Percentiles rank a stretch among this genome's conserved stretches.
Evolutionary conservation across 2,329 filamentous ascomycete genomes (phyloP).

Genomic region (Sporothrix luriei): DNA sequence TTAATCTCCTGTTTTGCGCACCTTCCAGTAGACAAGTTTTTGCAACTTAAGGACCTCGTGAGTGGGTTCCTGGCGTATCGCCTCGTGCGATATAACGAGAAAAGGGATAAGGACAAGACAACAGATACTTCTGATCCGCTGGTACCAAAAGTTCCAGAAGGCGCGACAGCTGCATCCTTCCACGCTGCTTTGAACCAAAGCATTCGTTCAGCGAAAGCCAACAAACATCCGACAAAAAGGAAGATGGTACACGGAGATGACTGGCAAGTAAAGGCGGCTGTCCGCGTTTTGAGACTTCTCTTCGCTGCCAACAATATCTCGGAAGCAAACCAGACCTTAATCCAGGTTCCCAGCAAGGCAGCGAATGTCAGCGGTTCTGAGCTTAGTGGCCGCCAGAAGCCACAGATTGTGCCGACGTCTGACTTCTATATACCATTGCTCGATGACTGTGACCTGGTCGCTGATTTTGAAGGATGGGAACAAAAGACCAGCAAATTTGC

Average conservation of each 20-base stretch:
- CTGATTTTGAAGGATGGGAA: slow-evolving; percentile 89
- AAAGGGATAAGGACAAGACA: slow-evolving; percentile 58
- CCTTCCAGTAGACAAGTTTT: slow-evolving; percentile 67
- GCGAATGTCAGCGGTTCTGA: slow-evolving; percentile 42
- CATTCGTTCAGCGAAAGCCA: slow-evolving; percentile 50
- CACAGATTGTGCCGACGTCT: slow-evolving; percentile 74
- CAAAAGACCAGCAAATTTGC: slow-evolving; percentile 72
- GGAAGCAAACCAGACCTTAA: slow-evolving; percentile 42
- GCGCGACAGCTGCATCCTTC: slow-evolving; percentile 68
- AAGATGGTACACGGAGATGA: slow-evolving; percentile 73
- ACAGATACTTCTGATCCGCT: slow-evolving; percentile 67
- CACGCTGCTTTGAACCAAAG: slow-evolving; percentile 72
- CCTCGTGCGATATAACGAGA: slow-evolving; percentile 69
- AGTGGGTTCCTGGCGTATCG: slow-evolving; percentile 81
- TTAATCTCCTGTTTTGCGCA: slow-evolving; percentile 77
- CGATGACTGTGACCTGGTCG: slow-evolving; percentile 81
- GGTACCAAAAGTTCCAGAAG: slow-evolving; percentile 70
- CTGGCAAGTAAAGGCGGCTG: slow-evolving; percentile 84
- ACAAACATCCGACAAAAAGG: slow-evolving; percentile 56
- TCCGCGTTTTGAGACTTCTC: slow-evolving; percentile 76
- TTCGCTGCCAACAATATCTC: slow-evolving; percentile 75
- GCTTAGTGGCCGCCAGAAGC: slow-evolving; percentile 52
- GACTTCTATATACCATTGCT: slow-evolving; percentile 87
- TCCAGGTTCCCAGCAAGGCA: slow-evolving; percentile 37
- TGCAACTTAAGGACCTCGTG: slow-evolving; percentile 73